Conservation (phyloP, 352 stramenopile species). For the Phytophthora pluvialis region DNA sequence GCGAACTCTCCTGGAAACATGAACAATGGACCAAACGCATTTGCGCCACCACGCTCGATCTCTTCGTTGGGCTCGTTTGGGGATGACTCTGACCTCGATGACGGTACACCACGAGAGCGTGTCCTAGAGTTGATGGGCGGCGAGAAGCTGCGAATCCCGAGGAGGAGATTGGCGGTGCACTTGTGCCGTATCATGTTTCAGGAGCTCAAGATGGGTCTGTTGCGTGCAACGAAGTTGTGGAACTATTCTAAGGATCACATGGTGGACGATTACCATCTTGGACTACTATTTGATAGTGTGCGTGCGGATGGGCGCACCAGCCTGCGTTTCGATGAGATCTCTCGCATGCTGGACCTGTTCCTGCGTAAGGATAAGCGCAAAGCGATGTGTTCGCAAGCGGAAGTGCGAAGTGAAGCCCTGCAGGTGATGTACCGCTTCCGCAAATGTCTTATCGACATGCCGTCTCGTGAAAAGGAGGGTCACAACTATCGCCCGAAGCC, state of each 20-base stretch:
- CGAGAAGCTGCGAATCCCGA: slow-evolving; percentile 85
- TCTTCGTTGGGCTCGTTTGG: slow-evolving; percentile 53
- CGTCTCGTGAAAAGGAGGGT: slow-evolving; percentile 87
- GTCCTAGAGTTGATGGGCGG: slow-evolving; percentile 84
- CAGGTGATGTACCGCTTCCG: slow-evolving; percentile 92
- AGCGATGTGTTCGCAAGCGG: slow-evolving; percentile 65
- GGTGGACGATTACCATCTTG: slow-evolving; percentile 85
- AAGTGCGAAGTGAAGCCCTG: slow-evolving; percentile 78
- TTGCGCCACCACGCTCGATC: slow-evolving; percentile 41
- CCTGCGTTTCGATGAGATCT: slow-evolving; percentile 87
- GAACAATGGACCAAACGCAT: slow-evolving; percentile 18
- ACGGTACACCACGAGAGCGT: slow-evolving; percentile 46
- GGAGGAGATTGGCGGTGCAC: slow-evolving; percentile 73
- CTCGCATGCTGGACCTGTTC: slow-evolving; percentile 84
- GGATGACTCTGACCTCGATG: slow-evolving; percentile 40
- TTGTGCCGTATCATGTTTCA: slow-evolving; percentile 73
- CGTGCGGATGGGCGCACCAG: slow-evolving; percentile 73
- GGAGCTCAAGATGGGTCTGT: slow-evolving; percentile 70
- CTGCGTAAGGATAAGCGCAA: slow-evolving; percentile 82
- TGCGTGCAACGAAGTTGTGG: slow-evolving; percentile 85
- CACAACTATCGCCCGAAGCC: slow-evolving; percentile 89
- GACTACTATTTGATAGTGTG: slow-evolving; percentile 80
- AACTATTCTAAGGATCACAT: slow-evolving; percentile 82
- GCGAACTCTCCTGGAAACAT: slow-evolving; percentile 10
- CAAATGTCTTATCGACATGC: slow-evolving; percentile 90